phyloP scores from a whole-genome alignment of 345 rosid species.

The Heritiera fomes region DNA sequence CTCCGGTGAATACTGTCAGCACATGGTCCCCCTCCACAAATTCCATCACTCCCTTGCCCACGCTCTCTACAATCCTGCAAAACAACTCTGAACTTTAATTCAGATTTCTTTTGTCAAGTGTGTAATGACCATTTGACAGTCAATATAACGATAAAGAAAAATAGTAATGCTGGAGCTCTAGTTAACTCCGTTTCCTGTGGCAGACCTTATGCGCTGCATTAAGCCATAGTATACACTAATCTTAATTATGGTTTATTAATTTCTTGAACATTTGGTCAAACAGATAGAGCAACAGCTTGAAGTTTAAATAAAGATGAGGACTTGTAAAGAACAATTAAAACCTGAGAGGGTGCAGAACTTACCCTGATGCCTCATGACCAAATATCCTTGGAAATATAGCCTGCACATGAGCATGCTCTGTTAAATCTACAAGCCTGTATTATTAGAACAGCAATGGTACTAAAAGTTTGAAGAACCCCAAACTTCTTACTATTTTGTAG shows the following conservation, averaged over 20 bases:
- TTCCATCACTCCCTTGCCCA: conserved; percentile 75
- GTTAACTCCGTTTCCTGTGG: neutral
- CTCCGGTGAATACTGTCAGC: conserved; percentile 82
- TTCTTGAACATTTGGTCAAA: neutral
- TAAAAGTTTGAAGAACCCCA: neutral
- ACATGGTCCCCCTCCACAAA: conserved; percentile 84
- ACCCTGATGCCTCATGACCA: conserved; percentile 99
- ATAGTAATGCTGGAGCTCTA: neutral
- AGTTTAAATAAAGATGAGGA: neutral
- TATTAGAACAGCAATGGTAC: neutral
- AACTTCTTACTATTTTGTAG: neutral
- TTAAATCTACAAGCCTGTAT: conserved; percentile 10
- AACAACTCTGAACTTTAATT: conserved; percentile 6
- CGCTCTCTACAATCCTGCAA: conserved; percentile 84
- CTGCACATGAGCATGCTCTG: conserved; percentile 41
- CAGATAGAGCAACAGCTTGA: neutral
- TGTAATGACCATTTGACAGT: neutral
- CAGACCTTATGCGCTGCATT: neutral
- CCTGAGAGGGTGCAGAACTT: conserved; percentile 21
- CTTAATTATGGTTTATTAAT: neutral
- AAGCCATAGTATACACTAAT: neutral
- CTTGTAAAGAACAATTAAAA: neutral
- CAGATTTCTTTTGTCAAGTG: neutral
- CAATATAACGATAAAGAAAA: neutral
- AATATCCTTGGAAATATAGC: conserved; percentile 85